Evolutionary conservation across 2,329 filamentous ascomycete species (phyloP).

Genomic region (Talaromyces rugulosus): DNA sequence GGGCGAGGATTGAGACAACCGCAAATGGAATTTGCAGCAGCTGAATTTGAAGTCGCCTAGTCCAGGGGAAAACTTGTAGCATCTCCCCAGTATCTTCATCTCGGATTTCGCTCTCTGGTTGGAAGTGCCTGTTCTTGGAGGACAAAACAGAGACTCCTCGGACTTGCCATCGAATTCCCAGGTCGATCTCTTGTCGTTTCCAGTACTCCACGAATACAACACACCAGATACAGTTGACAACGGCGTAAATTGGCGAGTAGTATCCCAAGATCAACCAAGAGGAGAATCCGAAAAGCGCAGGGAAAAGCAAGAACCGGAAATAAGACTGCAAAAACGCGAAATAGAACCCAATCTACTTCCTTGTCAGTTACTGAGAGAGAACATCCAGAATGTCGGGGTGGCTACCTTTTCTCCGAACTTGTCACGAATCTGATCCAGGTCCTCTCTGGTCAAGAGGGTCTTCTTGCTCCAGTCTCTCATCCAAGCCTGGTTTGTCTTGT

Average conservation of each 20-base stretch:
- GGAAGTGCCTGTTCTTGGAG: slow-evolving; percentile 70
- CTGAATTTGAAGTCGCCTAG: slow-evolving; percentile 74
- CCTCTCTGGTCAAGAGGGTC: slow-evolving; percentile 49
- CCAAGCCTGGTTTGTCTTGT: slow-evolving; percentile 71
- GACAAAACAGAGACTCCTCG: slow-evolving; percentile 81
- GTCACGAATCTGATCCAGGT: slow-evolving; percentile 71
- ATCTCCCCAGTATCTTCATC: slow-evolving; percentile 83
- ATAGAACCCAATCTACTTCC: slow-evolving; percentile 74
- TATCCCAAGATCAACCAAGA: slow-evolving; percentile 79
- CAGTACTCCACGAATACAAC: slow-evolving; percentile 92
- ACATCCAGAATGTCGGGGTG: background rate
- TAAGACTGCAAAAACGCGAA: slow-evolving; percentile 96
- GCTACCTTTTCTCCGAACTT: slow-evolving; percentile 64
- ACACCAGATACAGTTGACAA: slow-evolving; percentile 78
- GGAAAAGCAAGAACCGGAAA: slow-evolving; percentile 78
- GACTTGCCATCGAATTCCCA: slow-evolving; percentile 87
- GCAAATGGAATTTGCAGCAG: slow-evolving; percentile 87
- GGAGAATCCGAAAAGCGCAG: slow-evolving; percentile 71
- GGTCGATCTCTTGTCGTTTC: slow-evolving; percentile 87
- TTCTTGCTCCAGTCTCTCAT: slow-evolving; percentile 67
- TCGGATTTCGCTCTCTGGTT: slow-evolving; percentile 68
- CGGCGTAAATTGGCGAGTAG: slow-evolving; percentile 78
- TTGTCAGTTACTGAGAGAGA: background rate
- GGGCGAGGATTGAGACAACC: slow-evolving; percentile 64
- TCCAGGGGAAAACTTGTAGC: slow-evolving; percentile 69